These are phyloP conservation scores for Solanum bulbocastanum DNA, from an alignment of 257 asterid genomes.

Conservation along the genomic window DNA sequence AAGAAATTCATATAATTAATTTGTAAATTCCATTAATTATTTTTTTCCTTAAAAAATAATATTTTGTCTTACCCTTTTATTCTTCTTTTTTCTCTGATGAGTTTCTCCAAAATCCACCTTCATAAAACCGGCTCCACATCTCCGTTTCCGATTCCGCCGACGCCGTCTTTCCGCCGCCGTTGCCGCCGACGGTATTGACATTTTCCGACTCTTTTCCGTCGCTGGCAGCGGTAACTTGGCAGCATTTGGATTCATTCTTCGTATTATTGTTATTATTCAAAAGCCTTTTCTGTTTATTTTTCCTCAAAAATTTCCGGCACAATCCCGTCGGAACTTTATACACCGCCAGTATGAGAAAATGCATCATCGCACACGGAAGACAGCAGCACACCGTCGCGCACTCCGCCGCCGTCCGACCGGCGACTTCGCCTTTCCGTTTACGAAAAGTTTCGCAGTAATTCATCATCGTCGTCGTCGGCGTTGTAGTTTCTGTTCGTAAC, in stretches of 20 bases:
- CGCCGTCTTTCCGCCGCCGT: constrained; percentile 4
- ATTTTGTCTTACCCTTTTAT: background rate
- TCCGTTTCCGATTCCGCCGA: constrained; percentile 34
- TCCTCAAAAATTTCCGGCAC: constrained; percentile 42
- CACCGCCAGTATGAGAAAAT: constrained; percentile 46
- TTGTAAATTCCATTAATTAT: background rate
- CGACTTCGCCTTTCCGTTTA: constrained; percentile 45
- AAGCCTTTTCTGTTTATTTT: constrained; percentile 25
- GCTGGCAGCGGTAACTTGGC: too few species aligned
- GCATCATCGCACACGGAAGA: constrained; percentile 49
- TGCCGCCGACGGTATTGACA: background rate
- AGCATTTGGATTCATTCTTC: background rate
- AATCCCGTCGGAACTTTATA: constrained; percentile 71
- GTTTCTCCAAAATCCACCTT: constrained; percentile 81
- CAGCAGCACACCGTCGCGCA: constrained; percentile 87
- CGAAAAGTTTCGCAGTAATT: background rate
- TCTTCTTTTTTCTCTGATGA: constrained; percentile 32
- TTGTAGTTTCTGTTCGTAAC: background rate
- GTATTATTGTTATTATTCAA: background rate
- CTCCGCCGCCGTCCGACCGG: constrained; percentile 75
- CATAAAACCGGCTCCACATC: constrained; percentile 59
- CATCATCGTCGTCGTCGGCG: background rate
- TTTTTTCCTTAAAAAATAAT: background rate
- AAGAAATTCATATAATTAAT: background rate
- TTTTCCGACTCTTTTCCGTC: background rate